Base-by-base conservation (phyloP, 441 rosid genomes). In the Isatis lusitanica region DNA sequence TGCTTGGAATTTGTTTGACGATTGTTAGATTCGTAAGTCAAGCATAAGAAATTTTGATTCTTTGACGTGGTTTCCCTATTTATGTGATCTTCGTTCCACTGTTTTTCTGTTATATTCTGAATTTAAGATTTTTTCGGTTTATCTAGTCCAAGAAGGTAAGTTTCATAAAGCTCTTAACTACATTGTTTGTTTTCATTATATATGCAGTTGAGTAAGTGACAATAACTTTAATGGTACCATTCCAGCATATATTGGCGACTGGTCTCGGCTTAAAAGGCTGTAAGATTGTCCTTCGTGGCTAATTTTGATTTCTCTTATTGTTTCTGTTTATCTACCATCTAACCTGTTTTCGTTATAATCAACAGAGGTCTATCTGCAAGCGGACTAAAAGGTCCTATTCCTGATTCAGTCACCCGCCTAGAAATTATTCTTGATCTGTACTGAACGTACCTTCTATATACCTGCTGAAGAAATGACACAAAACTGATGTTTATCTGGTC, bases 141-240 rank as follows among this genome's bases (percentile, higher is more conserved):
- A n/a, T n/a, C 16, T 2, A 52, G 58, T 52, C n/a, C 60, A 7
- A 3, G 39, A 55, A n/a, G 9, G 67, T 68, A 43, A 60, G 58
- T 56, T 56, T 33, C 8, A 31, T 13, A 56, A 56, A 31, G 5
- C 40, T 15, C 24, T 56, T 8, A 28, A 53, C 15, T 28, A 17
- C 28, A 3, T 18, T 48, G 35, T 51, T 52, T 30, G 15, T 52
- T 26, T 28, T 6, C 31, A 15, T 50, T 33, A 56, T 40, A 33
- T 48, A 21, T 10, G 31, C 68, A 74, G 78, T 13, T 51, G 74
- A 40, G 8, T 74, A 60, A 12, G 57, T 52, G 78, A 74, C 63
- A 74, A 74, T 61, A 68, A 74, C 60, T 74, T 74, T 3, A 68
- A 12, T 43, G 78, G 78, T 6, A 50, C 28, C 31, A 74, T 74